Base-by-base conservation (phyloP, 495 filamentous ascomycete species). In the Penicillium crystallinum region DNA sequence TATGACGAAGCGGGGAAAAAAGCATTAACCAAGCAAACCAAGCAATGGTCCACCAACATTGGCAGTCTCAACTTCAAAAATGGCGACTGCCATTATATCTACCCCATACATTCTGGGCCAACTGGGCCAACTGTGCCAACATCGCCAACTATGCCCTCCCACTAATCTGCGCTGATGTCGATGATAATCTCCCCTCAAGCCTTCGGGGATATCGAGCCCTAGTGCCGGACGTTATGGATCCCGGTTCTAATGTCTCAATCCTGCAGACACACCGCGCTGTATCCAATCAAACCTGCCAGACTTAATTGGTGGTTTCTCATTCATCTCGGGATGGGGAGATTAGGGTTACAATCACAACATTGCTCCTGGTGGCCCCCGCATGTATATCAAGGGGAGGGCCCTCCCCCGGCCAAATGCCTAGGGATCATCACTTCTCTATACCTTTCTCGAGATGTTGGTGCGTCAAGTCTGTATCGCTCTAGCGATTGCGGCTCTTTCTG, bases 401-500 rank as follows among this genome's bases (percentile, higher is more conserved):
- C n/a, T 6, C 11, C 17, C 39, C 21, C 38, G 14, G 29, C 10
- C 31, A 5, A 14, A 34, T 52, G 21, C 15, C 17, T 10, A 19
- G 8, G 30, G n/a, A 43, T 27, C 1, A 6, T 4, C 12, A 31
- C 43, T 8, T 19, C 42, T 31, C n/a, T 25, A 33, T 18, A 36
- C 6, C 17, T 42, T 14, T 23, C n/a, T 29, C 8, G 23, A 19
- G 7, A 64, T 64, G 62, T 41, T 59, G 25, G 7, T 62, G n/a
- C 53, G 45, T 71, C 75, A 42, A 55, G 22, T 56, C 9, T 54
- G 38, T 49, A 41, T 56, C 37, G 53, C 58, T 18, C 35, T 67
- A 52, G 59, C 65, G 37, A 45, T 72, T 41, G 62, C 60, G 23
- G 61, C 62, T 39, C 37, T 69, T 15, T 47, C 56, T 25, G 59